Evolutionary conservation across 306 rosid genomes (phyloP).

Genomic region (Delonix regia): DNA sequence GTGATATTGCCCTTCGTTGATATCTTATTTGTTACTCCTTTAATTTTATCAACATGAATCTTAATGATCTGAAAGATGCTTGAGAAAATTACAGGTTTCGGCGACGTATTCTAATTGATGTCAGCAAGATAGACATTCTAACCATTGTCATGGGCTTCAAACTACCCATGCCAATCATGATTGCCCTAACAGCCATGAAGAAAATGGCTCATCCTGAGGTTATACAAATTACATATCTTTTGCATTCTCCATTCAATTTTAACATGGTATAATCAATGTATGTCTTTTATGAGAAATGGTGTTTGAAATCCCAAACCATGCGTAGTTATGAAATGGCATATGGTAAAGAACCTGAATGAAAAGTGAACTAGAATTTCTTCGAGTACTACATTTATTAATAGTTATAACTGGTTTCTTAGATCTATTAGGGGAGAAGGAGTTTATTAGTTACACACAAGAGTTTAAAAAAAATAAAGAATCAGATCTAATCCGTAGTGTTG

Average conservation of each 20-base stretch:
- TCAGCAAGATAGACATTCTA: constrained; percentile 79
- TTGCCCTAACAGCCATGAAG: constrained; percentile 73
- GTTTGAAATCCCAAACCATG: too few species aligned
- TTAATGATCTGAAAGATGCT: constrained; percentile 4
- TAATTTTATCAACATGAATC: not conserved
- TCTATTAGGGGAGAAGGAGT: too few species aligned
- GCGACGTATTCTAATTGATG: constrained; percentile 66
- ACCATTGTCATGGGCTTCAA: constrained; percentile 72
- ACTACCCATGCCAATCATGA: constrained; percentile 69
- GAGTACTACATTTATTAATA: too few species aligned
- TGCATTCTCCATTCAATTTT: not conserved
- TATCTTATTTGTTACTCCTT: not conserved
- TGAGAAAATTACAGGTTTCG: constrained; percentile 47
- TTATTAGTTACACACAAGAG: too few species aligned
- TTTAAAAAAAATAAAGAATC: too few species aligned
- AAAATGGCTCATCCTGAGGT: constrained; percentile 78
- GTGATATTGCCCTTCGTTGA: constrained; percentile 19
- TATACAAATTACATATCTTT: not conserved
- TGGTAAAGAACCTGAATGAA: too few species aligned
- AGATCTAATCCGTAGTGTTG: too few species aligned
- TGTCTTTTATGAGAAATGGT: too few species aligned
- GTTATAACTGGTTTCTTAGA: too few species aligned
- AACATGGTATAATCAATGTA: too few species aligned
- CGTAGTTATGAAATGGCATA: too few species aligned
- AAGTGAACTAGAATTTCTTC: too few species aligned